Evolutionary conservation across 306 rosid genomes (phyloP), one percentile per base, ranked within the genome.

Genomic region (Vigna reflexopilosa): DNA sequence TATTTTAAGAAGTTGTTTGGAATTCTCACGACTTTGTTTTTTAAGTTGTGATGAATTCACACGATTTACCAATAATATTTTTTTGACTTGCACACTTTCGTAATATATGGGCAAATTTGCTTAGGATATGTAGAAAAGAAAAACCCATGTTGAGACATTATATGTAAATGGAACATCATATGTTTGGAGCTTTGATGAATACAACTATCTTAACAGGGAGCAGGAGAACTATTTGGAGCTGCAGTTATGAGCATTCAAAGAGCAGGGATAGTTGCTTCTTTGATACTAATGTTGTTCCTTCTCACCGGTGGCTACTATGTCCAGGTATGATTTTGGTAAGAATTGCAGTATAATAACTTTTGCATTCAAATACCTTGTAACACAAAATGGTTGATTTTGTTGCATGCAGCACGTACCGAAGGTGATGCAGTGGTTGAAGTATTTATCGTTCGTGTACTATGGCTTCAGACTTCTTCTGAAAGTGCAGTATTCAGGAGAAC

Each of bases 181-280:
- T 14, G 67, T 66, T 64, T 66, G 6, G 76, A 65, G 65, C 59
- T 65, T 40, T 4, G 64, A 59, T 68, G 36, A 26, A 70, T 40
- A 42, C 22, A 1, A 59, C 54, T 61, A n/a, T 67, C 63, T 68
- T 40, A 20, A 67, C 47, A 91, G 98, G 97, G 98, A 3, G 98
- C 98, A 14, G 98, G 98, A 79, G 98, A 95, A 73, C 84, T 92
- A n/a, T 92, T 92, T 85, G 98, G 98, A 85, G 98, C 98, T 64
- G 91, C 96, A 34, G 88, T 93, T 77, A 80, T 95, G 91, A 95
- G 98, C 69, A 90, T 89, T 40, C 91, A 84, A 87, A 89, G 96
- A 78, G 97, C 97, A 44, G 98, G 98, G 5, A 91, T 90, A 92
- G 85, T 92, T 82, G 98, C 98, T 52, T 92, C 98, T 66, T 78